A percentile compares a stretch with the other conserved stretches of the same genome.
These are phyloP conservation scores for Exophiala viscosa DNA, from an alignment of 2,329 filamentous ascomycete species.

Conservation along the genomic window DNA sequence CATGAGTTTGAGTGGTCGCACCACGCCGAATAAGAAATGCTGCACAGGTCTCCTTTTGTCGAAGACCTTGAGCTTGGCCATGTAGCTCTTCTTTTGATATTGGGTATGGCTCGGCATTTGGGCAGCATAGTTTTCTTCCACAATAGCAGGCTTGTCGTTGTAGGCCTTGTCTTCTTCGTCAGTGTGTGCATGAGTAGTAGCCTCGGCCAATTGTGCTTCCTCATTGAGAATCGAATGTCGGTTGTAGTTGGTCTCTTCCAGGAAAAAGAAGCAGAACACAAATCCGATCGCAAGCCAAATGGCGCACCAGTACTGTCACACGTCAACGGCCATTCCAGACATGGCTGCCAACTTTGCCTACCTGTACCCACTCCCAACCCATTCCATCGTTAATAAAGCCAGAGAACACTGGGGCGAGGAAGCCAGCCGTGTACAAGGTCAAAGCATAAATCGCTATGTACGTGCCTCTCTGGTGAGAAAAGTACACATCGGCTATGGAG, in stretches of 20 bases:
- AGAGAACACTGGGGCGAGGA: neutral
- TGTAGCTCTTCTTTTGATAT: neutral
- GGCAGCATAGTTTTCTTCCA: neutral
- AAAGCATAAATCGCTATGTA: neutral
- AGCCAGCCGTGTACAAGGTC: neutral
- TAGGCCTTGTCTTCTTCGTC: neutral
- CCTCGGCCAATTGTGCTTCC: neutral
- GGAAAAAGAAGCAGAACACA: conserved; percentile 17
- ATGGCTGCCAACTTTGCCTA: neutral
- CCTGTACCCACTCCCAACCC: neutral
- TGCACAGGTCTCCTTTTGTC: neutral
- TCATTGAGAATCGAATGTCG: neutral
- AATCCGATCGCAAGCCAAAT: conserved; percentile 13
- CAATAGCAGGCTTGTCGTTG: neutral
- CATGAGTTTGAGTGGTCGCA: conserved; percentile 20
- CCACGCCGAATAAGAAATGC: neutral
- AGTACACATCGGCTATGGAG: neutral
- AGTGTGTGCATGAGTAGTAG: neutral
- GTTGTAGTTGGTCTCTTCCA: conserved; percentile 22
- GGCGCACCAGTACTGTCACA: conserved; percentile 12
- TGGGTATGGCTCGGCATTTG: neutral
- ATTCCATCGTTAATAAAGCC: neutral
- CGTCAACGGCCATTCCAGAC: neutral
- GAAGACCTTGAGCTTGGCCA: conserved; percentile 6
- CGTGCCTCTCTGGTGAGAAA: neutral